Evolutionary conservation across 192 early-diverging fungal genomes (phyloP).

Genomic region (Dimargaris verticillata): DNA sequence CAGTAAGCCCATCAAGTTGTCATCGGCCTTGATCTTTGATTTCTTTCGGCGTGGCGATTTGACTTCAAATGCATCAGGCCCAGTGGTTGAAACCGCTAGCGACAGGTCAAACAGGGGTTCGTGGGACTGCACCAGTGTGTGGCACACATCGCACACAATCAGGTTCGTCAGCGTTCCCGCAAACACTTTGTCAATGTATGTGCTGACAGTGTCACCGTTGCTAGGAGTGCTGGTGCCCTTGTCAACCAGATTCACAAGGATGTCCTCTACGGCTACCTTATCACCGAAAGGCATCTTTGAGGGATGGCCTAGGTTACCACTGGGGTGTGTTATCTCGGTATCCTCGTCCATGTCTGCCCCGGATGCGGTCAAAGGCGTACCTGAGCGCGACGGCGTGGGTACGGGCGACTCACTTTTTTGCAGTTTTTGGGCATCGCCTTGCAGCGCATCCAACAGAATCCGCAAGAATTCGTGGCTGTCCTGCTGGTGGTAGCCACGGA

Average conservation of each 20-base stretch:
- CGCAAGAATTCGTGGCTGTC: conserved; percentile 60
- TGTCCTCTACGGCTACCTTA: not conserved
- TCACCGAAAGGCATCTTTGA: not conserved
- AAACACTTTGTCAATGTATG: conserved; percentile 42
- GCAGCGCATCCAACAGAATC: conserved; percentile 39
- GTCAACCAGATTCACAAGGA: no score
- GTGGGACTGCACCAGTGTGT: conserved; percentile 19
- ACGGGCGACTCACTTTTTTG: not conserved
- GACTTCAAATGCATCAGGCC: not conserved
- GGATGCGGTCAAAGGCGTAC: no score
- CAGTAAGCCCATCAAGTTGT: no score
- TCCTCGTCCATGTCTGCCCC: no score
- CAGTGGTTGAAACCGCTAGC: not conserved
- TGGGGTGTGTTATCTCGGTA: not conserved
- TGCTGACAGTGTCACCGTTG: not conserved
- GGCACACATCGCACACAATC: conserved; percentile 49
- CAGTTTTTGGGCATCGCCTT: conserved; percentile 29
- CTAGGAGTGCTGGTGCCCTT: no score
- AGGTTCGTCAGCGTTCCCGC: conserved; percentile 42
- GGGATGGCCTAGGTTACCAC: not conserved
- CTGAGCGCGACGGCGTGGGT: not conserved
- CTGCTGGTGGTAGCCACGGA: conserved; percentile 41
- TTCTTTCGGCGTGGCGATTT: conserved; percentile 5
- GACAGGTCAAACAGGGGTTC: conserved; percentile 16
- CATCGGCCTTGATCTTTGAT: not conserved